These are phyloP conservation scores for Populus pruinosa DNA, from an alignment of 345 rosid genomes.

Conservation along the genomic window DNA sequence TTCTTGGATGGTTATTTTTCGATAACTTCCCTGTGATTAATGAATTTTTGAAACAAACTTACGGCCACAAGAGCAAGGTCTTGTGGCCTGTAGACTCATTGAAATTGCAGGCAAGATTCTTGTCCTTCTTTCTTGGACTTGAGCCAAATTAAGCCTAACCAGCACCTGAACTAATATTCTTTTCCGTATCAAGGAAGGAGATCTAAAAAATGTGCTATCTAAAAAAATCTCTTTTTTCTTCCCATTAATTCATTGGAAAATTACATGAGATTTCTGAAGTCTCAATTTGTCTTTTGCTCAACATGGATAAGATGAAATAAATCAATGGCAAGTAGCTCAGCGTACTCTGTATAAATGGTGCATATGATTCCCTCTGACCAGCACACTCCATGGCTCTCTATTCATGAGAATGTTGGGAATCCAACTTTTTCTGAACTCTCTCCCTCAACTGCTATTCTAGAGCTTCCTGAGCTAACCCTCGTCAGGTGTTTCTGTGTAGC, in stretches of 20 bases:
- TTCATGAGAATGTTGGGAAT: background rate
- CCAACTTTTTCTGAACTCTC: conserved; percentile 36
- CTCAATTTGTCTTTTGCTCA: background rate
- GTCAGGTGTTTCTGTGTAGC: background rate
- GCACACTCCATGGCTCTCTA: background rate
- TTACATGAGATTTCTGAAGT: background rate
- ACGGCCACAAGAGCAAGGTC: background rate
- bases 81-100: background rate
- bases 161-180: too few relatives aligned
- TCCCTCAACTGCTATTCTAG: conserved; percentile 38
- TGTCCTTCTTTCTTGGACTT: background rate
- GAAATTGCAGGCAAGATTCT: background rate
- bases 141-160: too few relatives aligned
- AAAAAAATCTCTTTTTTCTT: background rate
- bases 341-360: background rate
- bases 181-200: too few relatives aligned
- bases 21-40: background rate
- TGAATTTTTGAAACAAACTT: background rate
- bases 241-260: background rate
- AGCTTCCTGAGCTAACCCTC: background rate
- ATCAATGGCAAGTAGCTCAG: too few relatives aligned
- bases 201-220: too few relatives aligned
- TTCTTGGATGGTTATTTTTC: background rate
- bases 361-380: background rate
- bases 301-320: background rate